A percentile compares a stretch with the other conserved stretches of the same genome.
Evolutionary conservation across 768 basidiomycete genomes (phyloP).

Genomic region (Nidula microcarpa): DNA sequence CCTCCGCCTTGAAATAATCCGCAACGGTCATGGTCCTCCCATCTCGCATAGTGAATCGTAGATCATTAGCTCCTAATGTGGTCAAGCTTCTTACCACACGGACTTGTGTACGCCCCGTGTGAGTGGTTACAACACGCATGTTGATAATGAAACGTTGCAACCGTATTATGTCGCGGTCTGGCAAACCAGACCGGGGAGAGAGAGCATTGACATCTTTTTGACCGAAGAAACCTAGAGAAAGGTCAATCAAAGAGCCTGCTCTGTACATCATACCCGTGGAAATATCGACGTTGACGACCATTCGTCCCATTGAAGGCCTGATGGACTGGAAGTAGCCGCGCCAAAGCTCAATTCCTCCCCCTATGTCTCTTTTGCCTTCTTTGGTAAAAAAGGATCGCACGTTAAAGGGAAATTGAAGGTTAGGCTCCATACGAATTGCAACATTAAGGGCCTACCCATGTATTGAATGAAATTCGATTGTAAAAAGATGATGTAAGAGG

Average conservation of each 20-base stretch:
- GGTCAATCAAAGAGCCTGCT: slow-evolving; percentile 49
- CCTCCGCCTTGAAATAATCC: slow-evolving; percentile 14
- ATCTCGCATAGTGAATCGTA: slow-evolving; percentile 46
- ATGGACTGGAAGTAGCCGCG: slow-evolving; percentile 82
- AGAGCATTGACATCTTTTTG: slow-evolving; percentile 1
- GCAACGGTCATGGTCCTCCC: slow-evolving; percentile 47
- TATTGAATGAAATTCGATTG: neutral
- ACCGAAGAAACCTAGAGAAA: slow-evolving; percentile 54
- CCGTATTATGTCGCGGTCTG: slow-evolving; percentile 49
- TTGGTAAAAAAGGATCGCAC: slow-evolving; percentile 73
- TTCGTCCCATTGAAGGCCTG: slow-evolving; percentile 57
- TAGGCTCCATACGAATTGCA: slow-evolving; percentile 73
- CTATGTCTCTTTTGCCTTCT: slow-evolving; percentile 48
- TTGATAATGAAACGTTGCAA: slow-evolving; percentile 32
- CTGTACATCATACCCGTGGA: slow-evolving; percentile 77
- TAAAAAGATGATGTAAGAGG: neutral
- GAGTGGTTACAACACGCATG: slow-evolving; percentile 19
- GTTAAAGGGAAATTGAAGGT: slow-evolving; percentile 66
- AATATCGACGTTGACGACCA: slow-evolving; percentile 78
- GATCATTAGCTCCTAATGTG: slow-evolving; percentile 38
- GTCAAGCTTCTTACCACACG: slow-evolving; percentile 58
- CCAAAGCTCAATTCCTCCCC: slow-evolving; percentile 66
- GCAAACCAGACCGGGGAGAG: slow-evolving; percentile 32
- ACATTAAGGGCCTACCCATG: slow-evolving; percentile 64
- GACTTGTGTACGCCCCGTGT: slow-evolving; percentile 12